Conservation (phyloP, 768 basidiomycete species). For the Rhodotorula graminis region DNA sequence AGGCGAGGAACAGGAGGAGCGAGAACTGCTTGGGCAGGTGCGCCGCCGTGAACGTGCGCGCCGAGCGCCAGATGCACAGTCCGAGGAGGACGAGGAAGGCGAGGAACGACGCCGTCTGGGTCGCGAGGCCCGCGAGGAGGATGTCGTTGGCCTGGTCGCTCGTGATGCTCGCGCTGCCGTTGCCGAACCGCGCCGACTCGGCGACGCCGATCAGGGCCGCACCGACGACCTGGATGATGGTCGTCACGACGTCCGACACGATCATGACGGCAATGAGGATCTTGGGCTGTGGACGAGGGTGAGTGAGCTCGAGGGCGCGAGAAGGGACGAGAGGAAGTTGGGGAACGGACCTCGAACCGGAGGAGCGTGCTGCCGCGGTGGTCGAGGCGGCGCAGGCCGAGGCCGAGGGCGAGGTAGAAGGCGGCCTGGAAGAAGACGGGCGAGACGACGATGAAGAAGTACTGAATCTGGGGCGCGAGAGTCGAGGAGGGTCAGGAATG, state of each 20-base stretch:
- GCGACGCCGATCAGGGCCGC: constrained; percentile 47
- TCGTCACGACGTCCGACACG: constrained; percentile 43
- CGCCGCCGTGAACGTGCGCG: constrained; percentile 17
- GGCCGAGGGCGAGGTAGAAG: constrained; percentile 44
- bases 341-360: constrained; percentile 29
- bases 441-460: constrained; percentile 28
- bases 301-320: not conserved
- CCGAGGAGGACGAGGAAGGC: constrained; percentile 43
- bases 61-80: constrained; percentile 41
- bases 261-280: constrained; percentile 43
- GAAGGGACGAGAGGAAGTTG: too few species aligned
- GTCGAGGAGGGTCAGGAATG: too few species aligned
- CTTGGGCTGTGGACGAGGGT: constrained; percentile 23
- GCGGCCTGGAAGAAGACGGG: constrained; percentile 42
- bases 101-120: constrained; percentile 42
- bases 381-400: constrained; percentile 39
- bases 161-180: constrained; percentile 24
- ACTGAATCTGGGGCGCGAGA: not conserved
- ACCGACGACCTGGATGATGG: constrained; percentile 46
- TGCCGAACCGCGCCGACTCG: constrained; percentile 40
- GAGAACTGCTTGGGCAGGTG: constrained; percentile 39
- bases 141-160: constrained; percentile 47
- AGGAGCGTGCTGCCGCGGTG: constrained; percentile 39
- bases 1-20: constrained; percentile 41
- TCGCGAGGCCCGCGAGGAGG: constrained; percentile 45